phyloP scores from a whole-genome alignment of 495 filamentous ascomycete species.

The Terfezia claveryi region DNA sequence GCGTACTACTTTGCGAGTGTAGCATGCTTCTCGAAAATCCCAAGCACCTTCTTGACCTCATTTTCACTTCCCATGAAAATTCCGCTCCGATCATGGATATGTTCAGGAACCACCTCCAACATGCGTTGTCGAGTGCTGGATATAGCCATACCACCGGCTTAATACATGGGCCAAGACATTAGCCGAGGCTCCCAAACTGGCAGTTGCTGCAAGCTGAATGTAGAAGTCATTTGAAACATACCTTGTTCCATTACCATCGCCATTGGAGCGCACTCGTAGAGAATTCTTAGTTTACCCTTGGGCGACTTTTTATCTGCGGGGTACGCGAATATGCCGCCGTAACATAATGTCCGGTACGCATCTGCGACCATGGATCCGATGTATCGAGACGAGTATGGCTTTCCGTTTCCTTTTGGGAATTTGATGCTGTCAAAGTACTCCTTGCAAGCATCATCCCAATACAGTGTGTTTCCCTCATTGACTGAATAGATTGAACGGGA shows the following conservation, averaged over 20 bases:
- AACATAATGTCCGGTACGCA: slow-evolving; percentile 84
- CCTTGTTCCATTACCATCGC: slow-evolving; percentile 98
- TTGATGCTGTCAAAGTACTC: slow-evolving; percentile 78
- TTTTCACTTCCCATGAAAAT: slow-evolving; percentile 91
- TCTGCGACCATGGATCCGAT: slow-evolving; percentile 97
- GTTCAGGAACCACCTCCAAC: slow-evolving; percentile 70
- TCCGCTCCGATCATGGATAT: slow-evolving; percentile 87
- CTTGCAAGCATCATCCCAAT: slow-evolving; percentile 82
- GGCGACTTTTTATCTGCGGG: slow-evolving; percentile 93
- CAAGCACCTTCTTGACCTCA: slow-evolving; percentile 89
- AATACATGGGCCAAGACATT: background rate
- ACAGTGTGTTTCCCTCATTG: slow-evolving; percentile 91
- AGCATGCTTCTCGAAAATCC: slow-evolving; percentile 32
- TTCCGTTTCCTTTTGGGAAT: slow-evolving; percentile 44
- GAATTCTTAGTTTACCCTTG: slow-evolving; percentile 89
- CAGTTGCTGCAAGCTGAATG: too few relatives aligned
- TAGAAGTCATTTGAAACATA: slow-evolving; percentile 23
- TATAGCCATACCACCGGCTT: slow-evolving; percentile 76
- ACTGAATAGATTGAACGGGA: slow-evolving; percentile 81
- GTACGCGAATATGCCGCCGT: slow-evolving; percentile 94
- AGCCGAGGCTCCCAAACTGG: background rate
- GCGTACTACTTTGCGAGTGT: too few relatives aligned
- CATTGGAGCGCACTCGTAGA: slow-evolving; percentile 99
- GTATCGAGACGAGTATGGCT: slow-evolving; percentile 87
- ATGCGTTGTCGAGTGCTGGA: slow-evolving; percentile 76